phyloP scores from a whole-genome alignment of 2,329 filamentous ascomycete genomes.

The Trichoderma arundinaceum region DNA sequence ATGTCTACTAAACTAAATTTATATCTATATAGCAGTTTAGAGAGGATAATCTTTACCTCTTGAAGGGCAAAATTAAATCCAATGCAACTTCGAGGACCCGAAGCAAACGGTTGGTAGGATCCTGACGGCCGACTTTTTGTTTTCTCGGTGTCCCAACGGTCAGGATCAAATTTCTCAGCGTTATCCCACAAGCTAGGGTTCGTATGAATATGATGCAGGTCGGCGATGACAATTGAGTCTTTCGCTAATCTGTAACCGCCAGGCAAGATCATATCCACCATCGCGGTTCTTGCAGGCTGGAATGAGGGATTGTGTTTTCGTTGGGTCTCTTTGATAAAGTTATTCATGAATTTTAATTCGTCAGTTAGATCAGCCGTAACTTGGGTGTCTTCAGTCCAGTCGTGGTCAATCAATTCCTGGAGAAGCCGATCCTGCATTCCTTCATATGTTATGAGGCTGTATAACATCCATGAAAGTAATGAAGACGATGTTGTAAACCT shows the following conservation, averaged over 20 bases:
- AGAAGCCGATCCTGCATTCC: slow-evolving; percentile 62
- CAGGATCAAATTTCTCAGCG: slow-evolving; percentile 62
- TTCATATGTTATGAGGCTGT: slow-evolving; percentile 57
- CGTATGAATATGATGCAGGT: slow-evolving; percentile 56
- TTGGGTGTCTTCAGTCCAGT: slow-evolving; percentile 49
- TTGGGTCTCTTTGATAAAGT: slow-evolving; percentile 66
- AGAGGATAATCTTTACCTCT: slow-evolving; percentile 64
- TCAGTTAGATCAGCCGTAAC: slow-evolving; percentile 55
- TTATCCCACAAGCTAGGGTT: slow-evolving; percentile 64
- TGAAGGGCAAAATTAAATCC: slow-evolving; percentile 68
- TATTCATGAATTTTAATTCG: slow-evolving; percentile 58
- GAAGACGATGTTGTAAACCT: slow-evolving; percentile 65
- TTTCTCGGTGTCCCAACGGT: slow-evolving; percentile 59
- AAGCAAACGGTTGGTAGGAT: slow-evolving; percentile 64
- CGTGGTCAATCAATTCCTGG: slow-evolving; percentile 61
- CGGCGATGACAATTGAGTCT: slow-evolving; percentile 59
- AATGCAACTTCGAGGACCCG: slow-evolving; percentile 63
- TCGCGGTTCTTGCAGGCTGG: slow-evolving; percentile 63
- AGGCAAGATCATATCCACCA: slow-evolving; percentile 61
- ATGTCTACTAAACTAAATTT: slow-evolving; percentile 57
- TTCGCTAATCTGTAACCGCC: slow-evolving; percentile 63
- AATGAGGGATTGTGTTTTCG: slow-evolving; percentile 65
- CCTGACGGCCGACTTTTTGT: slow-evolving; percentile 58
- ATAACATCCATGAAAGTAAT: slow-evolving; percentile 63
- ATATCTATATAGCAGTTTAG: slow-evolving; percentile 64